Base-by-base conservation (phyloP, 768 basidiomycete genomes). In the Rhizopogon roseolus region DNA sequence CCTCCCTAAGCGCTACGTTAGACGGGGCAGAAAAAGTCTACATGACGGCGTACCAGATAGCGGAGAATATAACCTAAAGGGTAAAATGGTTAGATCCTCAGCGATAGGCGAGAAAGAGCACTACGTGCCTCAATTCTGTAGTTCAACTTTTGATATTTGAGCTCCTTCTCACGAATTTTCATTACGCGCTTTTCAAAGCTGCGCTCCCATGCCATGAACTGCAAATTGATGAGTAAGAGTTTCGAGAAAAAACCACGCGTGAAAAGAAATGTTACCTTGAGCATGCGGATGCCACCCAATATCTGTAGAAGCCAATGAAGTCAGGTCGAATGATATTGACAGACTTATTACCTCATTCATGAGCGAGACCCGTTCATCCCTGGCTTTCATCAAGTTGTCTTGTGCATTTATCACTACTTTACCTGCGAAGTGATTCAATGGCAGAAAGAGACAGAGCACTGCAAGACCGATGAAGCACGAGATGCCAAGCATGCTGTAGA, bases 201-300 rank as follows among this genome's bases (percentile, higher is more conserved):
- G 25, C 93, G 84, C 67, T 97, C 93, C 93, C 85, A 86, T 14
- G 92, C 93, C 92, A 96, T 95, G 70, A 95, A 97, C 85, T 88
- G 61, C 34, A 52, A 38, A 22, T 19, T 11, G 5, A 44, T 10
- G 19, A 14, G 13, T 3, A 16, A 37, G 32, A 1, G 2, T 6
- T 6, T 27, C 45, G 16, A 8, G 1, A 55, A 34, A 17, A 2
- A 41, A 48, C 54, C 9, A 1, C 22, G 1, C 9, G 2, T 2
- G 22, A 22, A 22, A 10, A 5, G 32, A 2, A 32, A 34, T 8
- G 34, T 57, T 44, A 72, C 78, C 65, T 96, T 95, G 60, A 95
- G 81, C 91, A 95, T 95, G 29, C 92, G 80, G 54, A 95, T 94
- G 11, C 81, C 92, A 45, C 91, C 91, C 9, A 94, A 73, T 56